Base-by-base conservation (phyloP, 2,329 filamentous ascomycete genomes). In the Paraconiothyrium sp. region DNA sequence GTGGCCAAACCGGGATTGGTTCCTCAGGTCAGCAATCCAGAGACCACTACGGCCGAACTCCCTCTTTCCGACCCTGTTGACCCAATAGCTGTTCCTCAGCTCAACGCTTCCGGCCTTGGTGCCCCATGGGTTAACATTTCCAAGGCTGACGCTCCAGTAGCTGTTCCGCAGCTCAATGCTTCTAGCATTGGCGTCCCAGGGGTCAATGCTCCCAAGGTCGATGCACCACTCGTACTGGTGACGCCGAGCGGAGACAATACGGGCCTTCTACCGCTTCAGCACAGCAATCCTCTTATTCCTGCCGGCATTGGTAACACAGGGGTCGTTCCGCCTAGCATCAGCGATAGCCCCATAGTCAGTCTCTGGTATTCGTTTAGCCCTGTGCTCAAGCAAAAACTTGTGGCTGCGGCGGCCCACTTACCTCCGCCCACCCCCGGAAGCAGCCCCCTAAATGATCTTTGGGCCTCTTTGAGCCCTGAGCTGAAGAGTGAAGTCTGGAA, bases 281-380 rank as follows among this genome's bases (percentile, higher is more conserved):
- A 35, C 16, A 58, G 47, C 35, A 43, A 51, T n/a, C 47, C 47
- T 14, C 16, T 51, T 44, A 6, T 30, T 24, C 35, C 57, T 16
- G 37, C 49, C 35, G 39, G 39, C 14, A 50, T 27, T 24, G 27
- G 46, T 3, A 48, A 57, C 20, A 48, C 51, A 39, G 48, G 48
- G 30, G 14, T 37, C 13, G 39, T 58, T 11, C 57, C 57, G 10
- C 41, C 57, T 5, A 46, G 22, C 16, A 14, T 57, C 14, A 34
- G 55, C 37, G 48, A 50, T 8, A 50, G 39, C 11, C 54, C 60
- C 10, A 24, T 55, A 22, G 39, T 39, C 9, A 22, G 10, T 34
- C 44, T 62, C 32, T 63, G 59, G 63, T 24, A n/a, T 34, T 30
- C 63, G 1, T 49, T 63, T 14, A 48, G 46, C 37, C 52, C 46